A percentile compares a stretch with the other conserved stretches of the same genome.
Conservation (phyloP, 106 monocot genomes). For the Ottelia alismoides region DNA sequence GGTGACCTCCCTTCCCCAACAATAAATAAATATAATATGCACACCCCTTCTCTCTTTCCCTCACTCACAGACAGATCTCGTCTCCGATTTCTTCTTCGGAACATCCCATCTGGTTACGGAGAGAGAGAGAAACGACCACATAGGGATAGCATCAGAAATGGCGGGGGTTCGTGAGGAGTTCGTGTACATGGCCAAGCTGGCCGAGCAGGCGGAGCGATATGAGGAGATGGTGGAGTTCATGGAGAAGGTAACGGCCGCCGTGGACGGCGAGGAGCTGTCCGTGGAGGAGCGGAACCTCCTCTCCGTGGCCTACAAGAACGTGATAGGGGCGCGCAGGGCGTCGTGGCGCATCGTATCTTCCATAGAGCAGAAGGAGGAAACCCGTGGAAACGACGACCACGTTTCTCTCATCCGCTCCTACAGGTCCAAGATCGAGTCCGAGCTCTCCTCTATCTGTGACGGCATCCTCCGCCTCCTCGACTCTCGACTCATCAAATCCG, state of each 20-base stretch:
- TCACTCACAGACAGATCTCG: too few relatives aligned
- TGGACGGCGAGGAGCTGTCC: constrained; percentile 12
- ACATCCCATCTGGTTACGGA: too few relatives aligned
- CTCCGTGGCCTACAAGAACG: constrained; percentile 20
- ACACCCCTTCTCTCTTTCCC: too few relatives aligned
- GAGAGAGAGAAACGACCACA: too few relatives aligned
- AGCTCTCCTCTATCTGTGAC: constrained; percentile 15
- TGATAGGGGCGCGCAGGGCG: constrained; percentile 13
- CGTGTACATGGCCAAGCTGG: constrained; percentile 17
- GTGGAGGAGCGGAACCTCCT: constrained; percentile 18
- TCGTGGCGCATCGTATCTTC: constrained; percentile 19
- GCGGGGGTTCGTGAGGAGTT: constrained; percentile 10
- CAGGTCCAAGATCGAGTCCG: constrained; percentile 13
- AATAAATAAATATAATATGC: too few relatives aligned
- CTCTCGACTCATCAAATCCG: constrained; percentile 5
- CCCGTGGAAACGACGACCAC: constrained; percentile 13
- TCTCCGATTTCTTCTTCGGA: too few relatives aligned
- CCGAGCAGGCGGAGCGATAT: constrained; percentile 19
- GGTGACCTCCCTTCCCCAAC: too few relatives aligned
- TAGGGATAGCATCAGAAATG: constrained; percentile 3
- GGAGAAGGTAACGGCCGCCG: constrained; percentile 12
- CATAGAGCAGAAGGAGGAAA: constrained; percentile 22
- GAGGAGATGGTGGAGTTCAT: constrained; percentile 24
- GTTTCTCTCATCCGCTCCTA: constrained; percentile 12
- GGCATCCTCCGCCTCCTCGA: constrained; percentile 11